phyloP scores from a whole-genome alignment of 139 green algal species.

The Chlamydomonas incerta region DNA sequence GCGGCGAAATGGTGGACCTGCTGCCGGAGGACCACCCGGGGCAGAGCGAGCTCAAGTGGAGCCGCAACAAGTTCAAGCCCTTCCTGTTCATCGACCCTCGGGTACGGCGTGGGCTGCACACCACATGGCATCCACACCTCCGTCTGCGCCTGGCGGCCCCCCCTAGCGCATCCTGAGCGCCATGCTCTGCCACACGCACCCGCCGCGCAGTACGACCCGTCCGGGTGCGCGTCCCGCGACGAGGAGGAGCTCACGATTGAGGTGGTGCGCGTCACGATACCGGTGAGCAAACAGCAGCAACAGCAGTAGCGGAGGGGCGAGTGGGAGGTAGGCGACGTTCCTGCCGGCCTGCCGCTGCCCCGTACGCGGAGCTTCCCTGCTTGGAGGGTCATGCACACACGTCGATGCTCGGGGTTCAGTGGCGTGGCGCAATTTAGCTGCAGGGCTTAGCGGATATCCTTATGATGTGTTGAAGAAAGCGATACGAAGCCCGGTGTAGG shows the following conservation, averaged over 20 bases:
- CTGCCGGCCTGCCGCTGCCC: not conserved
- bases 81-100: conserved; percentile 82
- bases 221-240: conserved; percentile 48
- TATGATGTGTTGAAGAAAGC: too few relatives aligned
- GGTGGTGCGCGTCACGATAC: conserved; percentile 63
- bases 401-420: too few relatives aligned
- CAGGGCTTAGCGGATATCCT: too few relatives aligned
- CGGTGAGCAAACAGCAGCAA: too few relatives aligned
- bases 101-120: not conserved
- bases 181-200: too few relatives aligned
- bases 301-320: too few relatives aligned
- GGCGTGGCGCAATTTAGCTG: too few relatives aligned
- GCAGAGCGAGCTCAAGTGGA: conserved; percentile 91
- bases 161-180: too few relatives aligned
- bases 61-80: conserved; percentile 81
- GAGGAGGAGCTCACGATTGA: conserved; percentile 71
- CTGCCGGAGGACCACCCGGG: conserved; percentile 70
- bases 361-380: not conserved
- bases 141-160: too few relatives aligned
- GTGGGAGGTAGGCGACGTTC: not conserved
- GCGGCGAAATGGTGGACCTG: conserved; percentile 77
- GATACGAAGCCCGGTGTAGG: too few relatives aligned
- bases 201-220: conserved; percentile 17
- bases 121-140: not conserved
- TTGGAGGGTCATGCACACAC: not conserved